Percentiles rank a stretch among this genome's conserved stretches.
Conservation (phyloP, 2,329 filamentous ascomycete genomes). For the Cordyceps fumosorosea region DNA sequence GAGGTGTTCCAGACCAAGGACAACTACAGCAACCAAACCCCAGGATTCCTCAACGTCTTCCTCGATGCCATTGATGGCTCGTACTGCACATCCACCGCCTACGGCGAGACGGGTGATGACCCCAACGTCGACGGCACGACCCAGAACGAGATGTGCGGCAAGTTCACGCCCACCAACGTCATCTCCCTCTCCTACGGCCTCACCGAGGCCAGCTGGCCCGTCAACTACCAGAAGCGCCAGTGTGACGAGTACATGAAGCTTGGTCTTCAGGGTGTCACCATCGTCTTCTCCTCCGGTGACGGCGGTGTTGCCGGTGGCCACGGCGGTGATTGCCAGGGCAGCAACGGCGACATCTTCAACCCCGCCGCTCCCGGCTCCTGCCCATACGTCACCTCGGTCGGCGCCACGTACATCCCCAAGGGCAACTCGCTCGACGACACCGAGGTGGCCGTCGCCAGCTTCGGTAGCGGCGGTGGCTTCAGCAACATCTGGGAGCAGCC, state of each 20-base stretch:
- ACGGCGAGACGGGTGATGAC: slow-evolving; percentile 14
- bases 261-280: slow-evolving; percentile 34
- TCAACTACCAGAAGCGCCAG: slow-evolving; percentile 38
- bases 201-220: slow-evolving; percentile 38
- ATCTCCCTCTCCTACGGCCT: slow-evolving; percentile 41
- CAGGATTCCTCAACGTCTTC: slow-evolving; percentile 37
- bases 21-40: slow-evolving; percentile 18
- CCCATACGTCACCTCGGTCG: slow-evolving; percentile 42
- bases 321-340: slow-evolving; percentile 15
- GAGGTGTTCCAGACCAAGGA: slow-evolving; percentile 23
- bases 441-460: slow-evolving; percentile 39
- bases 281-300: slow-evolving; percentile 36
- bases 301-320: slow-evolving; percentile 27
- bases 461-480: slow-evolving; percentile 23
- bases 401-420: slow-evolving; percentile 40
- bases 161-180: slow-evolving; percentile 19
- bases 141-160: slow-evolving; percentile 17
- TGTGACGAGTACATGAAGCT: slow-evolving; percentile 41
- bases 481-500: slow-evolving; percentile 40
- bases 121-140: not conserved
- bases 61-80: slow-evolving; percentile 45
- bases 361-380: slow-evolving; percentile 33
- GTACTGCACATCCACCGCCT: slow-evolving; percentile 43
- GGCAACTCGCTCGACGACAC: slow-evolving; percentile 35
- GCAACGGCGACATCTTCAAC: slow-evolving; percentile 18